Evolutionary conservation across 371 early-diverging fungal genomes (phyloP), one percentile per base, ranked within the genome.

Genomic region (Mortierella sp.): DNA sequence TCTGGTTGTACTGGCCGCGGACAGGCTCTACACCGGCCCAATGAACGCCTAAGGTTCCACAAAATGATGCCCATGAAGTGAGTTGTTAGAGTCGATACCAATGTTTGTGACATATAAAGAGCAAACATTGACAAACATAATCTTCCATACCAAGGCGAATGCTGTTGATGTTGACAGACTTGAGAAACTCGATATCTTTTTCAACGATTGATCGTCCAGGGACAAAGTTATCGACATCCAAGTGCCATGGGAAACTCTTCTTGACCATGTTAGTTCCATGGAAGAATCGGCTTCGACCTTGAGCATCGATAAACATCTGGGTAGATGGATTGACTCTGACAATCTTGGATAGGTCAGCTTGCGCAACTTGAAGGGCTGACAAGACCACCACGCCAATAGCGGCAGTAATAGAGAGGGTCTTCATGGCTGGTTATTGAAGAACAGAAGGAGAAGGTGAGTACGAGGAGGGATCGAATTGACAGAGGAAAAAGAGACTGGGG

Each of bases 21-120:
- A 79, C 85, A 40, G 90, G 90, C 58, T 90, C 90, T 35, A 85
- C 87, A 26, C 90, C 90, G 26, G 90, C 87, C 90, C 90, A 90
- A 64, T 87, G 87, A 32, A 81, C 83, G 28, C 83, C 83, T 67
- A 54, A 0, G 55, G 4, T 30, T 20, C 16, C n/a, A 26, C 16
- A 16, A 12, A 35, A 4, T 18, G 39, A 14, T 16, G 43, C 35
- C 35, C 24, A 51, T 39, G 45, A 28, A 61, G 20, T 32, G n/a
- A 51, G 26, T 5, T n/a, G 18, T 51, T 51, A n/a, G 51, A 5
- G 6, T 51, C 9, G 8, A 51, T 51, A n/a, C n/a, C 45, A 45
- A 45, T 45, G 45, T 4, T 12, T 16, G 18, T 45, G 12, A 18
- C 18, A 45, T 45, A 2, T 45, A 2, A 45, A 18, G 18, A 18